phyloP scores from a whole-genome alignment of 139 green algal species.

The Coelastrella sp. region DNA sequence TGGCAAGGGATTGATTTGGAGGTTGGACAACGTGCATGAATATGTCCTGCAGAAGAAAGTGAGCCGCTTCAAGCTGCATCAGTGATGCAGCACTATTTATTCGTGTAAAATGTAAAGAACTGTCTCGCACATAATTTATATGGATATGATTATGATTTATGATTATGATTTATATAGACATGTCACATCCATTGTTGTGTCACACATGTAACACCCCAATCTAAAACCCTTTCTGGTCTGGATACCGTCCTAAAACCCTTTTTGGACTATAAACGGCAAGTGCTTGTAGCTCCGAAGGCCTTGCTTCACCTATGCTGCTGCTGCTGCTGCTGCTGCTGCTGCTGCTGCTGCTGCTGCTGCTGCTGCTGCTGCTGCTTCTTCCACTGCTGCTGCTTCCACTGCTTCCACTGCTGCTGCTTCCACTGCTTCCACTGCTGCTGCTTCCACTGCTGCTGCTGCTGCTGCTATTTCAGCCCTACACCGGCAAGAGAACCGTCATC shows the following conservation, averaged over 20 bases:
- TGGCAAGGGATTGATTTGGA: slow-evolving; percentile 23
- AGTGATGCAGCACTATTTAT: no score
- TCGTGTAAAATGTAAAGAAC: no score
- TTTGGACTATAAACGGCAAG: no score
- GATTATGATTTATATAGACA: no score
- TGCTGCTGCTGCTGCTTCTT: neutral
- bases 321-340: slow-evolving; percentile 7
- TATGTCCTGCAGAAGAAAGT: slow-evolving; percentile 29
- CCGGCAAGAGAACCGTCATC: slow-evolving; percentile 10
- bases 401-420: neutral
- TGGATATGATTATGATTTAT: no score
- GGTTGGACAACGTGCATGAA: slow-evolving; percentile 17
- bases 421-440: neutral
- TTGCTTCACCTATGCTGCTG: neutral
- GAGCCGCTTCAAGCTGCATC: neutral
- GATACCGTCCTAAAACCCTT: no score
- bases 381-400: neutral
- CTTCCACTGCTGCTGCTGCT: slow-evolving; percentile 2
- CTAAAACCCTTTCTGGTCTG: no score
- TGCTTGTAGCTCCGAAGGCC: no score
- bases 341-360: neutral
- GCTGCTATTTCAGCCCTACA: slow-evolving; percentile 16
- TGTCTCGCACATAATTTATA: no score
- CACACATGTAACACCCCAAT: no score
- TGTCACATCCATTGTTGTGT: no score